These are phyloP conservation scores for Fraxinus dipetala DNA, from an alignment of 305 asterid genomes.

Conservation along the genomic window DNA sequence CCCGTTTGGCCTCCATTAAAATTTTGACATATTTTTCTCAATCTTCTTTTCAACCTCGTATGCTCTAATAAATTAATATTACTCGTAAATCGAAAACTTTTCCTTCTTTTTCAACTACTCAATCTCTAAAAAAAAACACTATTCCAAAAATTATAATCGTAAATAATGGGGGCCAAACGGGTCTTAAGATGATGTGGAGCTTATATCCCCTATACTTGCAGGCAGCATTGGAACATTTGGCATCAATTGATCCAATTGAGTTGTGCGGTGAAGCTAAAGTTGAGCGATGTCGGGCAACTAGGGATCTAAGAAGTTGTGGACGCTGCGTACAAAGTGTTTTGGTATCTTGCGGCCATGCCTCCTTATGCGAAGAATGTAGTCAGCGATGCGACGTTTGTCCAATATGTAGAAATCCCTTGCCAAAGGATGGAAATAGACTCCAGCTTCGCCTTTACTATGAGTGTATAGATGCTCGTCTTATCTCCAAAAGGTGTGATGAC, in stretches of 20 bases:
- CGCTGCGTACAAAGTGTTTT: constrained; percentile 71
- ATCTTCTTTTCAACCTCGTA: not conserved
- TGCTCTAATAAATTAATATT: not conserved
- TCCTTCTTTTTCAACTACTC: not conserved
- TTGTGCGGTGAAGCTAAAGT: constrained; percentile 91
- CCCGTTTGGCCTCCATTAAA: not conserved
- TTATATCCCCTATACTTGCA: constrained; percentile 28
- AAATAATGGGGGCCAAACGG: not conserved
- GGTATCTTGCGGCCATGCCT: constrained; percentile 78
- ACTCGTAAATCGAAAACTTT: too few relatives aligned
- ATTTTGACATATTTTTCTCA: not conserved
- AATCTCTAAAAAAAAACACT: not conserved
- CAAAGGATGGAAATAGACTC: constrained; percentile 52
- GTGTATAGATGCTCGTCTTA: constrained; percentile 84
- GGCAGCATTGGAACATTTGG: constrained; percentile 76
- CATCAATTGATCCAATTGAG: constrained; percentile 79
- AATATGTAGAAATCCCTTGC: constrained; percentile 67
- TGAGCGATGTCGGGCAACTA: constrained; percentile 88
- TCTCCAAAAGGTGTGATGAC: constrained; percentile 76
- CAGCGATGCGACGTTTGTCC: constrained; percentile 93
- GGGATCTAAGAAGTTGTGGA: constrained; percentile 94
- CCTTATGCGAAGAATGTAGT: constrained; percentile 91
- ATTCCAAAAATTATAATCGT: not conserved
- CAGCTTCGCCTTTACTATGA: constrained; percentile 83
- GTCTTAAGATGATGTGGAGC: not conserved